These are phyloP conservation scores for Trichoderma gamsii DNA, from an alignment of 495 filamentous ascomycete genomes.

Conservation along the genomic window DNA sequence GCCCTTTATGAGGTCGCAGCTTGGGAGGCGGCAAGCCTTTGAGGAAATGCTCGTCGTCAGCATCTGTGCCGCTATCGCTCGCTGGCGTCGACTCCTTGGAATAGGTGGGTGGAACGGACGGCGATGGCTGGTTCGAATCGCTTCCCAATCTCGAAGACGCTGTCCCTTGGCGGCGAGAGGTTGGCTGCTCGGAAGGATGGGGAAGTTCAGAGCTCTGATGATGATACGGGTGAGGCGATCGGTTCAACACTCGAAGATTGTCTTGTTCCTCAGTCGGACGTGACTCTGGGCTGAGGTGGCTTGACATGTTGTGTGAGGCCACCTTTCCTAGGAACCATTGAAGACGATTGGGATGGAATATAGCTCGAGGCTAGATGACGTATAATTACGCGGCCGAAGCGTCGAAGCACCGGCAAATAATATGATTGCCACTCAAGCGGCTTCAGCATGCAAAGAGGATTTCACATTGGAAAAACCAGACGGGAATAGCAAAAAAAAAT, in stretches of 20 bases:
- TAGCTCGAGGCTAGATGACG: slow-evolving; percentile 15
- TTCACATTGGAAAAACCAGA: background rate
- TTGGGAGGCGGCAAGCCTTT: slow-evolving; percentile 76
- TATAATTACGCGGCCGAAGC: background rate
- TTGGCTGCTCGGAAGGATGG: slow-evolving; percentile 34
- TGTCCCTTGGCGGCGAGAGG: slow-evolving; percentile 18
- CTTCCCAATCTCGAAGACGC: slow-evolving; percentile 14
- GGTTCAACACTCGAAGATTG: slow-evolving; percentile 50
- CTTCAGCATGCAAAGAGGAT: background rate
- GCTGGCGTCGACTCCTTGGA: slow-evolving; percentile 47
- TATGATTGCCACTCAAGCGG: background rate
- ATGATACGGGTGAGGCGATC: slow-evolving; percentile 74
- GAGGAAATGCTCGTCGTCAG: slow-evolving; percentile 79
- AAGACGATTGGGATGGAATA: slow-evolving; percentile 6
- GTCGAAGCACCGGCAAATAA: background rate
- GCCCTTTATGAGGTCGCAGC: slow-evolving; percentile 63
- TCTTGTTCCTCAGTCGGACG: slow-evolving; percentile 22
- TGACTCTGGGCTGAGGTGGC: slow-evolving; percentile 33
- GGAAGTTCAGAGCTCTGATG: slow-evolving; percentile 47
- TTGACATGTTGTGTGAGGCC: slow-evolving; percentile 30
- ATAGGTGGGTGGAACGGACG: slow-evolving; percentile 23
- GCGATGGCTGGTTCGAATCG: slow-evolving; percentile 15
- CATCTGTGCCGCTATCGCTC: slow-evolving; percentile 87
- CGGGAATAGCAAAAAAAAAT: background rate
- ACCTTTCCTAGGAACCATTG: slow-evolving; percentile 9